These are phyloP conservation scores for Pseudomonodictys pantanalensis DNA, from an alignment of 495 filamentous ascomycete species.

Conservation along the genomic window DNA sequence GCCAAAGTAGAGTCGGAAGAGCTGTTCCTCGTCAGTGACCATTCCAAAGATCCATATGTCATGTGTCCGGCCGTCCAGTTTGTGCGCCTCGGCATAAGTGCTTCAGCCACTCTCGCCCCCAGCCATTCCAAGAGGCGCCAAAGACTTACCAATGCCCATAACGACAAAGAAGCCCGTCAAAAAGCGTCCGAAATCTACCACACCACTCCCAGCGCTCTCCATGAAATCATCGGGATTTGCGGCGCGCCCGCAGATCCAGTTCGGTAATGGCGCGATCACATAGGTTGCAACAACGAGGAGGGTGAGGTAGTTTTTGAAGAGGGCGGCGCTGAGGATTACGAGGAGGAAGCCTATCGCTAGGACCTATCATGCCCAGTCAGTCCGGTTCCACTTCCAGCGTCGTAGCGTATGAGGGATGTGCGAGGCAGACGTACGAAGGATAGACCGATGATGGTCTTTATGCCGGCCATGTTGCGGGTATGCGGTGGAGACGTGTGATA, in stretches of 20 bases:
- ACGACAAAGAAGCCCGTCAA: constrained; percentile 95
- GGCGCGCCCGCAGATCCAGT: constrained; percentile 88
- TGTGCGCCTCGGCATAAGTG: not conserved
- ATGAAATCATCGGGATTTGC: constrained; percentile 97
- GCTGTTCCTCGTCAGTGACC: constrained; percentile 52
- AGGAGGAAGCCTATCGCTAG: constrained; percentile 98
- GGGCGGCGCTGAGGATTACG: constrained; percentile 94
- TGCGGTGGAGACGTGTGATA: too few relatives aligned
- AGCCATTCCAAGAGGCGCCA: too few relatives aligned
- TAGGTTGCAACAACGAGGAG: constrained; percentile 94
- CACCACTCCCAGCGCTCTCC: constrained; percentile 72
- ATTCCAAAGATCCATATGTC: not conserved
- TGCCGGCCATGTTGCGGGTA: constrained; percentile 70
- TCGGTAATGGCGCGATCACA: constrained; percentile 86
- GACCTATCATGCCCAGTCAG: constrained; percentile 51
- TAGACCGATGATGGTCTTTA: constrained; percentile 97
- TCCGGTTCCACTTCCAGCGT: not conserved
- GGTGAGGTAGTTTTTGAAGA: constrained; percentile 89
- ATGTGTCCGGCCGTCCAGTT: not conserved
- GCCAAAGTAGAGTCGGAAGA: constrained; percentile 84
- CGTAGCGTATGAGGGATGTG: not conserved
- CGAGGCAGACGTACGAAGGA: constrained; percentile 70
- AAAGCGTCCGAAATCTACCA: constrained; percentile 90
- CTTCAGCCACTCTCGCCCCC: too few relatives aligned
- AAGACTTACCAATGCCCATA: constrained; percentile 95